Conservation (phyloP, 2,329 filamentous ascomycete genomes). For the Penicillium sp. region DNA sequence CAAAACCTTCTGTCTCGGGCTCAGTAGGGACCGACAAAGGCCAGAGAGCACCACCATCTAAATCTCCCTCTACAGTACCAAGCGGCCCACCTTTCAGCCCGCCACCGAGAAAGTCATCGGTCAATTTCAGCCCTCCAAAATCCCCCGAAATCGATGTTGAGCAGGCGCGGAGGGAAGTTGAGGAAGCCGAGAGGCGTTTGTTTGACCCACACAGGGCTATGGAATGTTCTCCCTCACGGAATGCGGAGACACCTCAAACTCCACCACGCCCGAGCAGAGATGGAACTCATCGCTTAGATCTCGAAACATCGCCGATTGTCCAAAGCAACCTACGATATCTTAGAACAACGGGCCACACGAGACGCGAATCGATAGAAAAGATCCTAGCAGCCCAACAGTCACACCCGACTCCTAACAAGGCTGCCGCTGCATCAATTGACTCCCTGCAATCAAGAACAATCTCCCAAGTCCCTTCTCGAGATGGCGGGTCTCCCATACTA, state of each 20-base stretch:
- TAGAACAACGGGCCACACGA: conserved; percentile 50
- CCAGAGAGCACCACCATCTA: not conserved
- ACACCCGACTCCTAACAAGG: conserved; percentile 32
- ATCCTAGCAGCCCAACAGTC: conserved; percentile 35
- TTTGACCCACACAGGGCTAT: conserved; percentile 19
- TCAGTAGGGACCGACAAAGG: conserved; percentile 6
- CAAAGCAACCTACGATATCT: conserved; percentile 56
- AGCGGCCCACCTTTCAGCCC: conserved; percentile 56
- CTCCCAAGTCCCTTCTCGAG: conserved; percentile 36
- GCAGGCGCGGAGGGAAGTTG: conserved; percentile 35
- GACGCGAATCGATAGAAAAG: conserved; percentile 52
- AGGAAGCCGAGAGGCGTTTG: conserved; percentile 27
- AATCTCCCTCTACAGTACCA: not conserved
- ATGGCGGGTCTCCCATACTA: conserved; percentile 32
- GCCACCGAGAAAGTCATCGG: conserved; percentile 62
- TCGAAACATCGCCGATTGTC: conserved; percentile 54
- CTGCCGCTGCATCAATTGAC: conserved; percentile 38
- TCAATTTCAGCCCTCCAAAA: conserved; percentile 49
- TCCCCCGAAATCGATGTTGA: conserved; percentile 23
- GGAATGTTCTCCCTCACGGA: conserved; percentile 28
- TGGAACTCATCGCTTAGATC: conserved; percentile 63
- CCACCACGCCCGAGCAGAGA: conserved; percentile 67
- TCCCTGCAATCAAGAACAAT: conserved; percentile 38
- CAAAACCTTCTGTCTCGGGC: conserved; percentile 11
- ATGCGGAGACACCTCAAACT: conserved; percentile 38